These are phyloP conservation scores for Pezicula carpinea DNA, from an alignment of 2,329 filamentous ascomycete genomes.

Conservation along the genomic window DNA sequence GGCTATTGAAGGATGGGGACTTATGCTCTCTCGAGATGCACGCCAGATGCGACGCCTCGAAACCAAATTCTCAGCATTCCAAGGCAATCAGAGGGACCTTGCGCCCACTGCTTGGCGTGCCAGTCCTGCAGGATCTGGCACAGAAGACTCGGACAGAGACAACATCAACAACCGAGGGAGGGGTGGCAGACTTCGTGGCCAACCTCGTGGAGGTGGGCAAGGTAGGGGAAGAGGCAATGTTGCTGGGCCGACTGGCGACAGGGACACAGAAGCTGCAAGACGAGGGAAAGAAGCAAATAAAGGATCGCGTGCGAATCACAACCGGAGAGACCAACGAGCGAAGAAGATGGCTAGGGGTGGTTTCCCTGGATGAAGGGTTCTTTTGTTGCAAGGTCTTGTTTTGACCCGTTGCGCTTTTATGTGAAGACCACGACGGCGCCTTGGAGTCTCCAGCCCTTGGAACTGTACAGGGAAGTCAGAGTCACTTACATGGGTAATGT, in stretches of 20 bases:
- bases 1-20: constrained; percentile 86
- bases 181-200: constrained; percentile 38
- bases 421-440: no score
- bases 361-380: constrained; percentile 22
- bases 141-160: constrained; percentile 50
- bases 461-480: no score
- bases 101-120: constrained; percentile 61
- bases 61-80: constrained; percentile 60
- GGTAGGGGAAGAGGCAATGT: constrained; percentile 55
- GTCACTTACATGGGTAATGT: no score
- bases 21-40: constrained; percentile 76
- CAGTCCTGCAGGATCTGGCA: constrained; percentile 47
- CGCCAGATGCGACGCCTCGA: constrained; percentile 66
- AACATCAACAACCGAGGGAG: constrained; percentile 38
- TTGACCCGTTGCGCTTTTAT: no score
- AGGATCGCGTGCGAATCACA: constrained; percentile 78
- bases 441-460: no score
- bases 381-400: no score
- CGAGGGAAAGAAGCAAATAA: constrained; percentile 80
- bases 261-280: constrained; percentile 65
- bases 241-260: constrained; percentile 61
- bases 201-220: constrained; percentile 44
- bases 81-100: constrained; percentile 61
- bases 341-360: constrained; percentile 60
- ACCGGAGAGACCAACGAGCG: constrained; percentile 66